phyloP scores from a whole-genome alignment of 257 asterid genomes.

The Asclepias syriaca region DNA sequence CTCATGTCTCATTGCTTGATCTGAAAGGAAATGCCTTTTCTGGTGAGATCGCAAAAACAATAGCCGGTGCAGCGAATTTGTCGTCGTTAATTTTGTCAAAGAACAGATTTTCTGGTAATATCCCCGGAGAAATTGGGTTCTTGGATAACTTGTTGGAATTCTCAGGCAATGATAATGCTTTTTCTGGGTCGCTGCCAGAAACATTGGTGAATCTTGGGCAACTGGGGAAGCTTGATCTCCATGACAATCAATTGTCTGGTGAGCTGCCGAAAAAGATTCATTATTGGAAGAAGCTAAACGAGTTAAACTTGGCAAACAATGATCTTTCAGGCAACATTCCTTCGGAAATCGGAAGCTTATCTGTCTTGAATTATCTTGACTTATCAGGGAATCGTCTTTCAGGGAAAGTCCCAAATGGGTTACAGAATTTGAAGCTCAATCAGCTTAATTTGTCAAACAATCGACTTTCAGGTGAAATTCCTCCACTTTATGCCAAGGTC shows the following conservation, averaged over 20 bases:
- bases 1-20: constrained; percentile 79
- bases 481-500: constrained; percentile 66
- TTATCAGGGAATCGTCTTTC: constrained; percentile 67
- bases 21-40: constrained; percentile 62
- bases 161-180: constrained; percentile 50
- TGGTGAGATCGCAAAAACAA: constrained; percentile 65
- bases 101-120: constrained; percentile 68
- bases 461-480: constrained; percentile 76
- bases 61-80: constrained; percentile 73
- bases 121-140: constrained; percentile 81
- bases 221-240: constrained; percentile 85
- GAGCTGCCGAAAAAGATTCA: constrained; percentile 57
- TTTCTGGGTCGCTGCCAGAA: constrained; percentile 70
- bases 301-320: constrained; percentile 75
- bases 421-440: constrained; percentile 91
- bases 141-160: constrained; percentile 62
- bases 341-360: constrained; percentile 60
- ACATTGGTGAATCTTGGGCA: constrained; percentile 74
- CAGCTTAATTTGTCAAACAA: constrained; percentile 73
- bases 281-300: constrained; percentile 77
- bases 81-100: constrained; percentile 67
- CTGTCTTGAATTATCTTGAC: constrained; percentile 88
- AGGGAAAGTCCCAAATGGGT: constrained; percentile 58
- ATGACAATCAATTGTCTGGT: constrained; percentile 60
- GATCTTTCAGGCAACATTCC: constrained; percentile 74